Conservation (phyloP, 1,284 basidiomycete genomes). For the Boletus hoseneyae region DNA sequence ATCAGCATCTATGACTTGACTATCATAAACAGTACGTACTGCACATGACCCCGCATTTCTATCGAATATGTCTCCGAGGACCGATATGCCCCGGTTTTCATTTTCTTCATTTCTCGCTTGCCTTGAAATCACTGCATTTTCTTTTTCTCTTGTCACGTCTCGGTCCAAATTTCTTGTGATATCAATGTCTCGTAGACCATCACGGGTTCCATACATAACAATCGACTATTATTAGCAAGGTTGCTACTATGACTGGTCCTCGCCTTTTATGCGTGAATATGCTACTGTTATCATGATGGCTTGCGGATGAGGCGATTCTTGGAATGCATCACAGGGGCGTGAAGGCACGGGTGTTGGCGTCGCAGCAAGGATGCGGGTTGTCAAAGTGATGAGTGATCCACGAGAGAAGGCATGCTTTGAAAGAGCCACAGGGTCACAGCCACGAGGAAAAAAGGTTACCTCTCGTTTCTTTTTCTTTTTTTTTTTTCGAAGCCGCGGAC, state of each 20-base stretch:
- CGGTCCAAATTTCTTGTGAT: conserved; percentile 14
- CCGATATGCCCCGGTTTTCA: background rate
- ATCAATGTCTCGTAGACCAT: conserved; percentile 12
- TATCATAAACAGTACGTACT: conserved; percentile 28
- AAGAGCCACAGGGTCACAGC: no score
- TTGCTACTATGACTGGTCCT: conserved; percentile 18
- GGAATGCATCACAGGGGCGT: background rate
- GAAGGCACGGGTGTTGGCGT: background rate
- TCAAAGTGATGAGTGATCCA: conserved; percentile 16
- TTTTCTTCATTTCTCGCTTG: background rate
- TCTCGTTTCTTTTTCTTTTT: no score
- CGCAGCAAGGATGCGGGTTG: conserved; percentile 5
- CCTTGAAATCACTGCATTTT: background rate
- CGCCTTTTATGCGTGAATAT: conserved; percentile 15
- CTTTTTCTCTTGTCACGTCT: background rate
- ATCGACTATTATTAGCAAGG: conserved; percentile 24
- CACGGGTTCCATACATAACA: conserved; percentile 15
- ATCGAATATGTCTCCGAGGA: conserved; percentile 20
- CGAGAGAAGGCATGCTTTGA: background rate
- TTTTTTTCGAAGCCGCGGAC: no score
- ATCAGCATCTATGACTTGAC: conserved; percentile 29
- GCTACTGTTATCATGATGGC: no score
- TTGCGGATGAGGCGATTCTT: background rate
- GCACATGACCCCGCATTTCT: conserved; percentile 32
- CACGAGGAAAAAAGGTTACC: no score